Base-by-base conservation (phyloP, 2,329 filamentous ascomycete species). In the Bipolaris victoriae region DNA sequence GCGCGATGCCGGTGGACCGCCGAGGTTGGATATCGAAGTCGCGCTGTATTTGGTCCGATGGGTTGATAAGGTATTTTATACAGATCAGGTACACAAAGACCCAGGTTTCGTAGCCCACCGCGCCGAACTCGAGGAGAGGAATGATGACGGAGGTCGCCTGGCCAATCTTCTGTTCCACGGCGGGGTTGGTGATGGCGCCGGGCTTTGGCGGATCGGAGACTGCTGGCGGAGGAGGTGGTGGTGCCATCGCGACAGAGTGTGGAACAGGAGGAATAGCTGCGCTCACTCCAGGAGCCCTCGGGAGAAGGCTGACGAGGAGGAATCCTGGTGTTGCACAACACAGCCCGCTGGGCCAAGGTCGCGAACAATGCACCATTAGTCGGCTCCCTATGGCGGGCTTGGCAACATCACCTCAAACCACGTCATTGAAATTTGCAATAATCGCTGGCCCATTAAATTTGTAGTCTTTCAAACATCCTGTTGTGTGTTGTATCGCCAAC, bases 51-150 rank as follows among this genome's bases (percentile, higher is more conserved):
- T 62, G 49, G 13, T 55, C 49, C 48, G 77, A 71, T 22, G 83
- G 80, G 52, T 80, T 75, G 60, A 92, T 80, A 44, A 96, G 84
- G 72, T 91, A 93, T 66, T 90, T 80, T 64, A 94, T 90, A 91
- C 69, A 54, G 56, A 59, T 57, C 48, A 59, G 60, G 61, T 84
- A 87, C 47, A 90, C 85, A 47, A 92, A 75, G 13, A 87, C 87
- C 77, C 90, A 97, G 33, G 86, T 89, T 18, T 85, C 85, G 75
- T 91, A 92, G 36, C 82, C 87, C 59, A 91, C 82, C 36, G 85
- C 81, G 29, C 83, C 88, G 33, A 87, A 76, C 39, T 96, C 83
- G 49, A 94, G 72, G 37, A 88, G 65, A 3, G 92, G 92, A 55
- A 96, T 86, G 54, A 89, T 76, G 57, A 88, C 83, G 49, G 87